Percentiles rank a stretch among this genome's conserved stretches.
These are phyloP conservation scores for Pythium graminicola DNA, from an alignment of 352 stramenopile genomes.

Conservation along the genomic window DNA sequence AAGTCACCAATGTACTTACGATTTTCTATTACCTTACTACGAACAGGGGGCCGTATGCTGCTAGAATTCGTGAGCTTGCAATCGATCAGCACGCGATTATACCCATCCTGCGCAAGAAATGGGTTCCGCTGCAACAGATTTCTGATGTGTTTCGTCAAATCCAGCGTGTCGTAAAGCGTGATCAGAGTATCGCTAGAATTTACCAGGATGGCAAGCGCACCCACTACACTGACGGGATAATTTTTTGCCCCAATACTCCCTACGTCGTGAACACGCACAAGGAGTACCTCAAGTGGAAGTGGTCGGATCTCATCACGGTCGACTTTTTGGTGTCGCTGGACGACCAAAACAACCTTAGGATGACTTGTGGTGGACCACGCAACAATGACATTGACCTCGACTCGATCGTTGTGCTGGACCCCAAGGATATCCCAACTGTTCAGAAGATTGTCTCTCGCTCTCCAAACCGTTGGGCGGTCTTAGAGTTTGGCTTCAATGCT, in stretches of 20 bases:
- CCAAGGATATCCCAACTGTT: conserved; percentile 60
- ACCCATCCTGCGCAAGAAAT: conserved; percentile 77
- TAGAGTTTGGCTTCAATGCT: conserved; percentile 84
- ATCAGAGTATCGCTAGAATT: conserved; percentile 67
- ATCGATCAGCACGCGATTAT: conserved; percentile 66
- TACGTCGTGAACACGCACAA: conserved; percentile 81
- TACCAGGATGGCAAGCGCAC: conserved; percentile 79
- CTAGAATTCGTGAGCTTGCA: conserved; percentile 52
- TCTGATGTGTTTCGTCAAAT: conserved; percentile 79
- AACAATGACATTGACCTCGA: conserved; percentile 82
- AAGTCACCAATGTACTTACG: not conserved
- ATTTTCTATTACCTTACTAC: not conserved
- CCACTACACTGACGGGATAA: conserved; percentile 87
- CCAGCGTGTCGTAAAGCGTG: conserved; percentile 67
- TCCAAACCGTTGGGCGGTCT: conserved; percentile 55
- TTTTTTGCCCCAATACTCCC: conserved; percentile 85
- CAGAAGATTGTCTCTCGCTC: conserved; percentile 57
- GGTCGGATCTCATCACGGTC: conserved; percentile 85
- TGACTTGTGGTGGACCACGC: conserved; percentile 67
- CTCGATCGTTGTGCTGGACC: conserved; percentile 70
- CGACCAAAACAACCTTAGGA: conserved; percentile 47
- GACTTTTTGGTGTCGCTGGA: conserved; percentile 71
- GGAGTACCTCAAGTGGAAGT: conserved; percentile 92
- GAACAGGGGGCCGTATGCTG: conserved; percentile 57
- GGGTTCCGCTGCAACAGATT: conserved; percentile 75